Evolutionary conservation across 768 basidiomycete genomes (phyloP).

Genomic region (Suillus cothurnatus): DNA sequence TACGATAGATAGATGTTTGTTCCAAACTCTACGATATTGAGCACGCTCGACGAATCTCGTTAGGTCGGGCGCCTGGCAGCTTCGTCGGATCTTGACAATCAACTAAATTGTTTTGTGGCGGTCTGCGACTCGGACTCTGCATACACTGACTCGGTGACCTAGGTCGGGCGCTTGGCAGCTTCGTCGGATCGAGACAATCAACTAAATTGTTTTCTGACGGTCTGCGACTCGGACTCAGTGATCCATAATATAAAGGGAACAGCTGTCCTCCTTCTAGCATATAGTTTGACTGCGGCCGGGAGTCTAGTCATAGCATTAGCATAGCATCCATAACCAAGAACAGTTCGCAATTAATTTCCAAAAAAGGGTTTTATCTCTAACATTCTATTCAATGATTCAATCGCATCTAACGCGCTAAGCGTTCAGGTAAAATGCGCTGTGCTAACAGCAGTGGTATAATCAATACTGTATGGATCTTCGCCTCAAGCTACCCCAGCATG

Average conservation of each 20-base stretch:
- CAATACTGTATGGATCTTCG: not conserved
- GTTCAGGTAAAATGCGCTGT: not conserved
- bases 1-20: not conserved
- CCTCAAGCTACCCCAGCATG: not conserved
- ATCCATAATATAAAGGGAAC: not conserved
- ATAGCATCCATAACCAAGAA: not conserved
- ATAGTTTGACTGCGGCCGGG: not conserved
- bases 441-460: not conserved
- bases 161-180: not conserved
- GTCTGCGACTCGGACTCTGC: too few species aligned
- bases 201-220: not conserved
- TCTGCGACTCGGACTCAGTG: too few species aligned
- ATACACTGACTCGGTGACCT: too few species aligned
- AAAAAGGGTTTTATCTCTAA: not conserved
- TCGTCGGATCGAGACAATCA: not conserved
- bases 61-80: not conserved
- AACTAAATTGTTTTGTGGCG: not conserved
- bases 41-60: not conserved
- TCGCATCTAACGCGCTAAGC: not conserved
- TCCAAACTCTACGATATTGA: not conserved
- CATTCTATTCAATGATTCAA: too few species aligned
- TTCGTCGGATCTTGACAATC: not conserved
- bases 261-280: not conserved
- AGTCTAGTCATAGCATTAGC: not conserved
- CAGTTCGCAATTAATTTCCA: not conserved